Conservation (phyloP, 176 grass and related monocot genomes). For the Olyra latifolia region DNA sequence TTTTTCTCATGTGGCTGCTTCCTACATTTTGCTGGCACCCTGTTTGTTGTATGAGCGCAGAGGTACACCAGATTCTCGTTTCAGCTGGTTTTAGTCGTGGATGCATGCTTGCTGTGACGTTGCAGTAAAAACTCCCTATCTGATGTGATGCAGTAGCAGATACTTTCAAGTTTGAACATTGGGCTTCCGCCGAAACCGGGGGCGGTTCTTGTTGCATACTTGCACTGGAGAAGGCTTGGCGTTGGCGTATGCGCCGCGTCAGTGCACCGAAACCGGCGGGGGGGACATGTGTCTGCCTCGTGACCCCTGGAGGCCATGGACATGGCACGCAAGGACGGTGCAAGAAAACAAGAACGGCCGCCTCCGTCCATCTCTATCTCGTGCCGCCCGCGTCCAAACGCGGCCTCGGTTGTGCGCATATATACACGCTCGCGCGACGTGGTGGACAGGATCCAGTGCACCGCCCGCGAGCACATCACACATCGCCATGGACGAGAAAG, state of each 20-base stretch:
- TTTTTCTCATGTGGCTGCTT: too few species aligned
- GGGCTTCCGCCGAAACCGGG: too few species aligned
- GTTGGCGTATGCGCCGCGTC: not conserved
- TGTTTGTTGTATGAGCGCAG: too few species aligned
- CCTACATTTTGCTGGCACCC: too few species aligned
- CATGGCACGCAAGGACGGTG: not conserved
- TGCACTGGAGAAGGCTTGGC: not conserved
- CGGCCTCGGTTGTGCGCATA: not conserved
- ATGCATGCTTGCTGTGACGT: too few species aligned
- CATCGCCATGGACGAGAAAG: slow-evolving; percentile 30
- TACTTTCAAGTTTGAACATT: too few species aligned
- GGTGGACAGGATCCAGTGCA: not conserved
- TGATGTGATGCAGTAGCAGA: too few species aligned
- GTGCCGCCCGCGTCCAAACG: not conserved
- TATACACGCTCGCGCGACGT: not conserved
- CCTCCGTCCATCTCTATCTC: not conserved
- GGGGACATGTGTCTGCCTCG: slow-evolving; percentile 12
- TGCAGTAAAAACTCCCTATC: too few species aligned
- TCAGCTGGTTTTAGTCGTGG: too few species aligned
- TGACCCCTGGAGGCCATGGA: not conserved
- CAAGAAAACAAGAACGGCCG: slow-evolving; percentile 13
- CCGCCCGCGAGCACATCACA: not conserved
- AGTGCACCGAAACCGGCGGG: not conserved
- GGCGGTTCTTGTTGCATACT: not conserved
- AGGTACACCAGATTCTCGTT: too few species aligned